Evolutionary conservation across 441 rosid species (phyloP).

Genomic region (Theobroma grandiflorum): DNA sequence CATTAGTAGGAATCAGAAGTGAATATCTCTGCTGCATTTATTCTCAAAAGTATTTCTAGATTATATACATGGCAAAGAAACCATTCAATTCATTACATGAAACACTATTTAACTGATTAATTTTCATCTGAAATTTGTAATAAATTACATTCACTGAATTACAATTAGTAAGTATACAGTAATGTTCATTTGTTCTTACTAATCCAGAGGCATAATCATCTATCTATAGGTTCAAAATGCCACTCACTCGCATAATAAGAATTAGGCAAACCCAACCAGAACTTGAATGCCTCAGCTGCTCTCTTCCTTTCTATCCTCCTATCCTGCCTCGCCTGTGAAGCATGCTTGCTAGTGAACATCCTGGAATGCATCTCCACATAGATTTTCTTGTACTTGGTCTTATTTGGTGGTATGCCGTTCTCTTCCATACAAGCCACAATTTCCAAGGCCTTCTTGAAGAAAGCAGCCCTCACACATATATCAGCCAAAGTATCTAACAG

Average conservation of each 20-base stretch:
- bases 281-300: slow-evolving; percentile 97
- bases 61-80: not conserved
- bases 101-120: not conserved
- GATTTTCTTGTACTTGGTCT: slow-evolving; percentile 85
- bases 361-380: slow-evolving; percentile 96
- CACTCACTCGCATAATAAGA: slow-evolving; percentile 89
- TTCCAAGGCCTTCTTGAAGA: slow-evolving; percentile 91
- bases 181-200: slow-evolving; percentile 3
- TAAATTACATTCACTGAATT: slow-evolving; percentile 23
- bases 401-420: slow-evolving; percentile 82
- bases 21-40: not conserved
- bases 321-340: slow-evolving; percentile 86
- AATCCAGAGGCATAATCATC: slow-evolving; percentile 30
- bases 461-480: slow-evolving; percentile 88
- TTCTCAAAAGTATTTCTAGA: not conserved
- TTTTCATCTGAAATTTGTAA: not conserved
- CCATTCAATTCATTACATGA: slow-evolving; percentile 16
- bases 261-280: slow-evolving; percentile 95
- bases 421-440: slow-evolving; percentile 96
- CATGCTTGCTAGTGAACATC: slow-evolving; percentile 96
- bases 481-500: slow-evolving; percentile 81
- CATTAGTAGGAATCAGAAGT: not conserved
- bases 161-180: slow-evolving; percentile 34
- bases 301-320: slow-evolving; percentile 83
- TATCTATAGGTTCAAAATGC: slow-evolving; percentile 54